phyloP scores from a whole-genome alignment of 176 grass and related monocot species.

The Chrysopogon serrulatus region DNA sequence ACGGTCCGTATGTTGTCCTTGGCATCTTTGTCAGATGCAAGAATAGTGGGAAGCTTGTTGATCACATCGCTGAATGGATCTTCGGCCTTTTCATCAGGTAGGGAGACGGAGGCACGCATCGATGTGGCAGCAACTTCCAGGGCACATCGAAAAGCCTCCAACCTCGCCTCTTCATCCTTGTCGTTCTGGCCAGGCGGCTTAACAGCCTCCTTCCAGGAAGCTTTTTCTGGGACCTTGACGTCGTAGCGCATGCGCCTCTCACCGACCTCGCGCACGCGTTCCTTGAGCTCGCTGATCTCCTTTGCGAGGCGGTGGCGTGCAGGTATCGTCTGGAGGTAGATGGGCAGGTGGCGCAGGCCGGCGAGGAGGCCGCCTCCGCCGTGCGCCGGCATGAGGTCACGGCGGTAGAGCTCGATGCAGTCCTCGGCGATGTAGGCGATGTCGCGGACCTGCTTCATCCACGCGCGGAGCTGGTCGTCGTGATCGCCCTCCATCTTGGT shows the following conservation, averaged over 20 bases:
- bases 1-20: background rate
- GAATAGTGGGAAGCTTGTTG: no score
- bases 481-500: background rate
- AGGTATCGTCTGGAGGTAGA: rapidly evolving
- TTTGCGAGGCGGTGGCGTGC: background rate
- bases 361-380: background rate
- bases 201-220: no score
- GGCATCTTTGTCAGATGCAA: no score
- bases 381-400: rapidly evolving
- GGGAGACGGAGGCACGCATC: no score
- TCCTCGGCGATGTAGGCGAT: conserved; percentile 17
- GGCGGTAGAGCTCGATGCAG: background rate
- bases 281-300: conserved; percentile 2
- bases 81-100: no score
- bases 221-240: background rate
- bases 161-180: background rate
- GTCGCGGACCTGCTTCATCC: conserved; percentile 39
- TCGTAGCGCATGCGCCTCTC: conserved; percentile 1
- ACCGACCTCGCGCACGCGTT: background rate
- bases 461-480: conserved; percentile 26
- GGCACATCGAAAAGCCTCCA: background rate
- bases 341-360: background rate
- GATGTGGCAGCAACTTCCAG: background rate
- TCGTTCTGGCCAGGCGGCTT: background rate
- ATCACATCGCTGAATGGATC: no score